These are phyloP conservation scores for Cymbopogon flexuosus DNA, from an alignment of 202 grass and related monocot species.

Conservation along the genomic window DNA sequence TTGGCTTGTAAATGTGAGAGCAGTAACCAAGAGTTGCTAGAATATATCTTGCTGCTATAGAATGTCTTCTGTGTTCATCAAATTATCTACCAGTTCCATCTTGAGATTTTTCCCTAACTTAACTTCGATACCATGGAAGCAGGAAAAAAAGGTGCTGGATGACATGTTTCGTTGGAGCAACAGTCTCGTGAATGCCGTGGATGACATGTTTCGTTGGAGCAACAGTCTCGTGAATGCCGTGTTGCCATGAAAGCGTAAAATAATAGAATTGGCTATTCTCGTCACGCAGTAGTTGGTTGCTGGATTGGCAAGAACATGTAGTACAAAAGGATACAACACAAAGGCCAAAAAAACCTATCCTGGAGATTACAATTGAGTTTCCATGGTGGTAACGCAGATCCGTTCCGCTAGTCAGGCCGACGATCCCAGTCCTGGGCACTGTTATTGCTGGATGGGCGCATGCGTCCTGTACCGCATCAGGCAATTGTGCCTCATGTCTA, in stretches of 20 bases:
- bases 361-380: background rate
- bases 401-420: background rate
- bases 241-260: background rate
- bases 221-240: too few species aligned
- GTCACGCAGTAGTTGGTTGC: background rate
- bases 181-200: too few species aligned
- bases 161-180: too few species aligned
- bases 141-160: too few species aligned
- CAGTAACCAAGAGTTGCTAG: background rate
- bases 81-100: too few species aligned
- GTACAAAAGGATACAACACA: background rate
- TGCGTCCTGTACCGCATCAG: accelerated
- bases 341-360: background rate
- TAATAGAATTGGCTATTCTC: background rate
- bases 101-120: too few species aligned
- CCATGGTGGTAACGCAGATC: background rate
- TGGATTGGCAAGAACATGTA: too few species aligned
- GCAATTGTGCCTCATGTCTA: background rate
- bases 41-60: too few species aligned
- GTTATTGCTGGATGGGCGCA: background rate
- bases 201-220: too few species aligned
- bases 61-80: too few species aligned
- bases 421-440: background rate
- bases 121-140: too few species aligned
- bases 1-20: too few species aligned